phyloP scores from a whole-genome alignment of 345 rosid genomes.

The Reutealis trisperma region DNA sequence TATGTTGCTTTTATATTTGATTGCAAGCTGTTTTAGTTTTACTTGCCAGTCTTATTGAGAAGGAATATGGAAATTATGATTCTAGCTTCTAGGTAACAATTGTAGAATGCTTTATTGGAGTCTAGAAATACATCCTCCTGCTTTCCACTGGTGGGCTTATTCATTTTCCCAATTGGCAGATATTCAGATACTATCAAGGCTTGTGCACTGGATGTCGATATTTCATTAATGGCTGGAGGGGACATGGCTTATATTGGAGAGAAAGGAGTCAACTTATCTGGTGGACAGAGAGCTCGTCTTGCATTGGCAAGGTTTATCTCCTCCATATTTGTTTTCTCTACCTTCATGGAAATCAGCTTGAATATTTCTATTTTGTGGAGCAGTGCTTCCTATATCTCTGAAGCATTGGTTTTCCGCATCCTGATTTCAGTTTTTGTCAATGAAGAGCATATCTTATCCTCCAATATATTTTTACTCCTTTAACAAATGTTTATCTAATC shows the following conservation, averaged over 20 bases:
- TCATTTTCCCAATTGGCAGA: conserved; percentile 34
- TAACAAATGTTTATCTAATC: background rate
- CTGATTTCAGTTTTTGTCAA: background rate
- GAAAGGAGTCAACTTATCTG: conserved; percentile 89
- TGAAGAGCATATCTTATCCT: background rate
- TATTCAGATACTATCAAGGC: conserved; percentile 61
- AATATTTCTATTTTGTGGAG: conserved; percentile 5
- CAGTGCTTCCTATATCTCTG: conserved; percentile 6
- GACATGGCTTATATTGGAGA: conserved; percentile 85
- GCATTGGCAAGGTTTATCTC: conserved; percentile 78
- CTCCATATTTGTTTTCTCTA: conserved; percentile 12
- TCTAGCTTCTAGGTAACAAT: background rate
- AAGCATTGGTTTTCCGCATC: background rate
- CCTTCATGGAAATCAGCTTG: conserved; percentile 8
- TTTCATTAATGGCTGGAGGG: conserved; percentile 77
- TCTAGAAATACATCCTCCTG: background rate
- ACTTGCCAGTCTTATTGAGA: background rate
- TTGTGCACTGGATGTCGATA: conserved; percentile 78
- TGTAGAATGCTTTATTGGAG: background rate
- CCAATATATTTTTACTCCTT: background rate
- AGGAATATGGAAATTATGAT: background rate
- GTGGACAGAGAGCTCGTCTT: conserved; percentile 96
- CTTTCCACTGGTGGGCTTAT: background rate
- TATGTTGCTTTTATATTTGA: background rate
- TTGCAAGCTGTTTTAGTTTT: background rate